Conservation (phyloP, 257 asterid species). For the Lavandula angustifolia region DNA sequence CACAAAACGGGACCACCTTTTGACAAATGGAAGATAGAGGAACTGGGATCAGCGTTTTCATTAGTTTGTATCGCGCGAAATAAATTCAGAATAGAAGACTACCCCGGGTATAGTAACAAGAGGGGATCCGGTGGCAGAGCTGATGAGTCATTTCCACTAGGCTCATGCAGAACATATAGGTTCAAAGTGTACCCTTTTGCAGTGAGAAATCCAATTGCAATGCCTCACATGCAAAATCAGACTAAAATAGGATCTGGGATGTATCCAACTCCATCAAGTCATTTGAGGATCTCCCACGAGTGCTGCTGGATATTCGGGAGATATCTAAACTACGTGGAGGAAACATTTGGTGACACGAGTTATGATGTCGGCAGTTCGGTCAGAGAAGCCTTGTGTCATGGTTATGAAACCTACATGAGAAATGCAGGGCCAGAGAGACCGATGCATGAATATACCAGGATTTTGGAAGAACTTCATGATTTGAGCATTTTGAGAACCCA, state of each 20-base stretch:
- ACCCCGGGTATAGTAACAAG: constrained; percentile 56
- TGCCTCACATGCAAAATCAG: no score
- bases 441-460: constrained; percentile 31
- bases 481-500: constrained; percentile 40
- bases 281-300: constrained; percentile 22
- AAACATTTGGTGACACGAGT: constrained; percentile 46
- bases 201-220: not conserved
- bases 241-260: constrained; percentile 11
- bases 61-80: constrained; percentile 31
- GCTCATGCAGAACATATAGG: constrained; percentile 51
- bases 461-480: constrained; percentile 49
- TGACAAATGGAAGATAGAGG: constrained; percentile 44
- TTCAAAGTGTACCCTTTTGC: constrained; percentile 24
- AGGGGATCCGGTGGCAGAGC: constrained; percentile 48
- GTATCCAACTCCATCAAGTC: not conserved
- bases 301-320: constrained; percentile 38
- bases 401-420: constrained; percentile 36
- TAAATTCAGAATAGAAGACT: constrained; percentile 47
- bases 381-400: constrained; percentile 35
- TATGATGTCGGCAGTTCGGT: constrained; percentile 33
- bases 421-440: constrained; percentile 29
- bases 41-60: constrained; percentile 39
- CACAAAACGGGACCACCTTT: constrained; percentile 50
- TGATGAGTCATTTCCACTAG: constrained; percentile 48
- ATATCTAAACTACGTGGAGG: constrained; percentile 39